These are phyloP conservation scores for Lasiodiplodia theobromae DNA, from an alignment of 2,329 filamentous ascomycete species.

Conservation along the genomic window DNA sequence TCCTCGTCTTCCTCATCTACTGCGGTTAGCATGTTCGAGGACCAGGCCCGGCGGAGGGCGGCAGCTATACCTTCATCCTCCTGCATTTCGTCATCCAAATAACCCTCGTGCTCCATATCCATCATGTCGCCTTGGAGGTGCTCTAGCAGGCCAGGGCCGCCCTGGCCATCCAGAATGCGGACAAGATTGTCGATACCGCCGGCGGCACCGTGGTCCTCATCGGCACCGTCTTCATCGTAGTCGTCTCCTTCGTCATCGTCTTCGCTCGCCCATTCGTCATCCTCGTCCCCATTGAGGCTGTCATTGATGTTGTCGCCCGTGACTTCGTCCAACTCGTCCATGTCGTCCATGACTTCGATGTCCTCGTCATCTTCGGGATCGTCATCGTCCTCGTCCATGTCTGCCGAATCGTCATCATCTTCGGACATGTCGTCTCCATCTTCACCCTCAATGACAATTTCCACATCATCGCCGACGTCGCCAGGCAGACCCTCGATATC, in stretches of 20 bases:
- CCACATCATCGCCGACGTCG: constrained; percentile 73
- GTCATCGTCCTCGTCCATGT: constrained; percentile 62
- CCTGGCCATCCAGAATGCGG: constrained; percentile 45
- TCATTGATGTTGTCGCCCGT: constrained; percentile 57
- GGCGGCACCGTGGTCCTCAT: constrained; percentile 57
- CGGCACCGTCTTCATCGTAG: constrained; percentile 59
- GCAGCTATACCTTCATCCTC: constrained; percentile 65
- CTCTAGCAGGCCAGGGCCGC: constrained; percentile 46
- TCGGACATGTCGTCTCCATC: constrained; percentile 65
- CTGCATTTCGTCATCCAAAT: constrained; percentile 65
- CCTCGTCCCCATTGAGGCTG: constrained; percentile 50
- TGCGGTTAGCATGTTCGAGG: constrained; percentile 22
- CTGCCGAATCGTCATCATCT: constrained; percentile 61
- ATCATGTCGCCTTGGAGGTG: constrained; percentile 52
- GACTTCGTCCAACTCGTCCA: constrained; percentile 58
- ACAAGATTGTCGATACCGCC: constrained; percentile 38
- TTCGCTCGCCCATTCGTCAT: constrained; percentile 48
- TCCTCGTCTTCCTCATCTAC: constrained; percentile 55
- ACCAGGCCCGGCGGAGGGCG: neutral
- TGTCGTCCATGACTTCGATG: constrained; percentile 60
- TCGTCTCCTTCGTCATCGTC: constrained; percentile 58
- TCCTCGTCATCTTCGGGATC: constrained; percentile 64
- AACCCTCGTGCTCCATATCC: constrained; percentile 57
- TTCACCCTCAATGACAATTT: constrained; percentile 79
- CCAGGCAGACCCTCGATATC: constrained; percentile 69